These are phyloP conservation scores for Arthrobotrys megalospora DNA, from an alignment of 2,329 filamentous ascomycete species.

Conservation along the genomic window DNA sequence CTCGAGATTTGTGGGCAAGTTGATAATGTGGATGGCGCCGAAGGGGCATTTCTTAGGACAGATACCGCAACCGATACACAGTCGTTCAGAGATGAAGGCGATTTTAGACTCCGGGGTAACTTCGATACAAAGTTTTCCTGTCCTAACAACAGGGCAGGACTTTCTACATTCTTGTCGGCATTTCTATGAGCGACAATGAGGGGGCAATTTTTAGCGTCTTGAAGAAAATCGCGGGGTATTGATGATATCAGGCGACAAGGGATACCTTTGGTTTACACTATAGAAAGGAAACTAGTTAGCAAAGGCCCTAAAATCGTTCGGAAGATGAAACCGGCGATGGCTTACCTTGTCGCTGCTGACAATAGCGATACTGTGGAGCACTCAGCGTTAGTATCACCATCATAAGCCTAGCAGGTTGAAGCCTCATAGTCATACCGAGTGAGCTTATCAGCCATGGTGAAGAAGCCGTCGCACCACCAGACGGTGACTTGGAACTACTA, in stretches of 20 bases:
- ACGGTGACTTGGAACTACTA: conserved; percentile 65
- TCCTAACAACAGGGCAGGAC: conserved; percentile 95
- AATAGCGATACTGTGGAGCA: conserved; percentile 86
- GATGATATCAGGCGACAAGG: conserved; percentile 9
- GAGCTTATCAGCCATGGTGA: conserved; percentile 87
- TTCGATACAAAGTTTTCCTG: conserved; percentile 97
- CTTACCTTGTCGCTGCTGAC: conserved; percentile 97
- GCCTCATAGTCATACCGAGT: conserved; percentile 79
- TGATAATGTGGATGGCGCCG: conserved; percentile 97
- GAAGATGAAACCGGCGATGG: conserved; percentile 62
- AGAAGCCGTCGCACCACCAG: conserved; percentile 61
- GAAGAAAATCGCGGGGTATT: conserved; percentile 42
- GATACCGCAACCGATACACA: conserved; percentile 99
- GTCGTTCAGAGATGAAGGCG: conserved; percentile 95
- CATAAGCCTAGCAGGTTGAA: conserved; percentile 38
- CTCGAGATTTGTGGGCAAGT: conserved; percentile 98
- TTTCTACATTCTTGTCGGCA: conserved; percentile 99
- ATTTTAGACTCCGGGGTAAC: conserved; percentile 90
- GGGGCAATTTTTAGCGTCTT: conserved; percentile 51
- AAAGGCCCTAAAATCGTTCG: conserved; percentile 63
- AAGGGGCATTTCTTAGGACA: conserved; percentile 99
- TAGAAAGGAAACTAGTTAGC: conserved; percentile 67
- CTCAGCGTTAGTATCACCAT: conserved; percentile 43
- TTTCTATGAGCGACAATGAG: conserved; percentile 76
- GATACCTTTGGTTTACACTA: conserved; percentile 89